These are phyloP conservation scores for Lagenaria siceraria DNA, from an alignment of 306 rosid species.

Conservation along the genomic window DNA sequence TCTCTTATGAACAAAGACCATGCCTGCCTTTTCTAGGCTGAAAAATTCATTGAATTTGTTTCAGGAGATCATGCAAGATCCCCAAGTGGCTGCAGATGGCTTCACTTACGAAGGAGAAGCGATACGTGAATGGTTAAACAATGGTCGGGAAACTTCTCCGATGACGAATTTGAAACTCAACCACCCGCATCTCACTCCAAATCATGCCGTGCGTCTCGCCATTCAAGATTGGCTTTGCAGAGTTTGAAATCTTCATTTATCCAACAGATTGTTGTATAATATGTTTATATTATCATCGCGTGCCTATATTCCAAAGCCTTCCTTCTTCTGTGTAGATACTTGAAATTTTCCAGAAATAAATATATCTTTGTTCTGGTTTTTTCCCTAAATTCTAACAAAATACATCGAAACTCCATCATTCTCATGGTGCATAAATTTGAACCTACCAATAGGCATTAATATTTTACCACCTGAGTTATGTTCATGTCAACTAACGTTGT, in stretches of 20 bases:
- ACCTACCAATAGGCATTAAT: not conserved
- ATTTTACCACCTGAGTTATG: not conserved
- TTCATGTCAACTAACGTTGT: not conserved
- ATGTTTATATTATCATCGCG: not conserved
- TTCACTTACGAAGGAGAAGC: constrained; percentile 96
- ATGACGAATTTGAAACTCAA: constrained; percentile 68
- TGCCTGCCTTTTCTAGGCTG: not conserved
- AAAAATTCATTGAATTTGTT: constrained; percentile 1
- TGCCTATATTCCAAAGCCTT: not conserved
- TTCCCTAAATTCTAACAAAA: not conserved
- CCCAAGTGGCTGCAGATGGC: constrained; percentile 83
- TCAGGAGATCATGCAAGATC: constrained; percentile 94
- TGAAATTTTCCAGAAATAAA: not conserved
- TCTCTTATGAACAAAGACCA: not conserved
- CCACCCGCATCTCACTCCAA: constrained; percentile 59
- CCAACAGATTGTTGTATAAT: not conserved
- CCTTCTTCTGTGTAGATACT: not conserved
- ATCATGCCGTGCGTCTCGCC: constrained; percentile 57
- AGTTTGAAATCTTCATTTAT: constrained; percentile 12
- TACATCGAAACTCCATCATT: not conserved
- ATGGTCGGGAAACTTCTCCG: constrained; percentile 68
- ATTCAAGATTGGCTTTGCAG: constrained; percentile 93
- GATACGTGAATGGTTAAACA: constrained; percentile 57
- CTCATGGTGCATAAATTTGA: not conserved
- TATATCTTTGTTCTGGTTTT: not conserved